Evolutionary conservation across 305 asterid genomes (phyloP).

Genomic region (Nicotiana rustica): DNA sequence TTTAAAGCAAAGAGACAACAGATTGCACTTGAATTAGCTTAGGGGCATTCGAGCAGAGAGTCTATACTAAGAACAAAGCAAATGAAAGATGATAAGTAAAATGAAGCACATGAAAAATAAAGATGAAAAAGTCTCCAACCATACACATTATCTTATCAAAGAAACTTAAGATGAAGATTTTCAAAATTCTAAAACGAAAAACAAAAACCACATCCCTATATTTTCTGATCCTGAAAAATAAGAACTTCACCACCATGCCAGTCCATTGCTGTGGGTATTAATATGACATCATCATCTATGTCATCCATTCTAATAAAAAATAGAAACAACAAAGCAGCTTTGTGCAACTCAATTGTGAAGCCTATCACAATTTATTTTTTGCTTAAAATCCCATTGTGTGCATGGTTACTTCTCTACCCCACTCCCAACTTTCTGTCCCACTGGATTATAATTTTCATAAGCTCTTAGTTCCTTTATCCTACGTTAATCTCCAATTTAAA

Average conservation of each 20-base stretch:
- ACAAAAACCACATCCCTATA: not conserved
- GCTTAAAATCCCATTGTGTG: constrained; percentile 18
- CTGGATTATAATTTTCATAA: not conserved
- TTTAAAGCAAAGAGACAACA: constrained; percentile 40
- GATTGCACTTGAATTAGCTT: constrained; percentile 35
- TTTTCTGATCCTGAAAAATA: not conserved
- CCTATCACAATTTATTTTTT: not conserved
- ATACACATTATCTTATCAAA: constrained; percentile 10
- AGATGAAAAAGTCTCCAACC: not conserved
- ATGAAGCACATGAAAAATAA: constrained; percentile 13
- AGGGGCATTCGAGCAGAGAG: constrained; percentile 16
- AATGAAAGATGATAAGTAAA: not conserved
- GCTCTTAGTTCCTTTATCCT: not conserved
- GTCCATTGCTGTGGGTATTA: not conserved
- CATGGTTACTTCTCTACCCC: not conserved
- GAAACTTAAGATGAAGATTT: constrained; percentile 6
- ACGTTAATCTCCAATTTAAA: not conserved
- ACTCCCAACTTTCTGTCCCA: not conserved
- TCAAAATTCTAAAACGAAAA: constrained; percentile 13
- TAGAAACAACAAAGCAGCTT: not conserved
- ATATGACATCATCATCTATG: constrained; percentile 2
- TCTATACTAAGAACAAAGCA: not conserved
- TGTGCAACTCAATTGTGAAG: constrained; percentile 9
- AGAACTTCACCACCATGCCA: constrained; percentile 15
- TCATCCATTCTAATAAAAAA: not conserved